phyloP scores from a whole-genome alignment of 139 green algal genomes.

The Coelastrella sp. region DNA sequence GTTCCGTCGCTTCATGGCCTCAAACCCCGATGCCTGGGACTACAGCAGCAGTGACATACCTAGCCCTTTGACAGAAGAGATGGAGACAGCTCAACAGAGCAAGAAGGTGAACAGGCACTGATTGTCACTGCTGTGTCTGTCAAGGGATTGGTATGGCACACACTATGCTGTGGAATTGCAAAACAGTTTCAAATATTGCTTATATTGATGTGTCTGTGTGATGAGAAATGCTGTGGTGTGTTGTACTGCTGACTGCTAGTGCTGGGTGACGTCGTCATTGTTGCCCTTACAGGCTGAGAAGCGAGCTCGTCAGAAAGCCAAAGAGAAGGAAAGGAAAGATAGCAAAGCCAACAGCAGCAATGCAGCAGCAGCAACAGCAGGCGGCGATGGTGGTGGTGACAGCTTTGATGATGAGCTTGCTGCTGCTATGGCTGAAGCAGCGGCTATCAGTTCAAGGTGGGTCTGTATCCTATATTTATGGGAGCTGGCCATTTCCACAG shows the following conservation, averaged over 20 bases:
- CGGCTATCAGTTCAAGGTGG: slow-evolving; percentile 44
- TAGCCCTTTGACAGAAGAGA: slow-evolving; percentile 76
- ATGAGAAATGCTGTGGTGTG: too few relatives aligned
- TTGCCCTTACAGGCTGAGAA: slow-evolving; percentile 86
- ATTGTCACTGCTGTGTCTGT: not conserved
- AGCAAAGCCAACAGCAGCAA: slow-evolving; percentile 30
- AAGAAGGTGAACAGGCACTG: slow-evolving; percentile 55
- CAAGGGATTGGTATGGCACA: too few relatives aligned
- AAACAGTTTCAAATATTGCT: slow-evolving; percentile 15
- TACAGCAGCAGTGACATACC: slow-evolving; percentile 68
- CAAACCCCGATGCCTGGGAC: slow-evolving; percentile 69
- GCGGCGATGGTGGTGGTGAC: slow-evolving; percentile 28
- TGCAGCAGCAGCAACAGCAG: slow-evolving; percentile 35
- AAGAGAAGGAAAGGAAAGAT: slow-evolving; percentile 70
- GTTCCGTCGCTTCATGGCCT: slow-evolving; percentile 78
- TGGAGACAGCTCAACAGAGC: slow-evolving; percentile 70
- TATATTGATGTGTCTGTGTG: too few relatives aligned
- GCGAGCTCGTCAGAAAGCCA: slow-evolving; percentile 73
- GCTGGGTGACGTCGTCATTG: too few relatives aligned
- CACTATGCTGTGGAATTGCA: too few relatives aligned
- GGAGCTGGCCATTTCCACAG: not conserved
- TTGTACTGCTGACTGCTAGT: too few relatives aligned
- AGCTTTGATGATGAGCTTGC: slow-evolving; percentile 38
- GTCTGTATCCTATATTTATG: not conserved
- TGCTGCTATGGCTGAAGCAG: slow-evolving; percentile 45